Conservation (phyloP, 139 green algal genomes). For the Chlorella sp. region DNA sequence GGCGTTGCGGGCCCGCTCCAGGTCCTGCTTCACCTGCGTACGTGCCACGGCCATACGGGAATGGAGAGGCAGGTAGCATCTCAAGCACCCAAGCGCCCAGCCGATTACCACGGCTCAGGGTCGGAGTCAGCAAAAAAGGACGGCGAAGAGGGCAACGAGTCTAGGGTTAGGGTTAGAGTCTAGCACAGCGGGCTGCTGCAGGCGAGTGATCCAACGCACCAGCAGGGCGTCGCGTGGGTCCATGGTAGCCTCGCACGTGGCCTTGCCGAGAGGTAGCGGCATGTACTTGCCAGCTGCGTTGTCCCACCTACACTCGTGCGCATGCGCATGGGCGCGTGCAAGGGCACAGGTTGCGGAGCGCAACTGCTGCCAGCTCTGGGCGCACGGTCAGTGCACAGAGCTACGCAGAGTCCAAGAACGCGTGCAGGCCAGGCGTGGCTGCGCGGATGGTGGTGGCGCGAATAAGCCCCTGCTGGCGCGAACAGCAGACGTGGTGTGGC, state of each 20-base stretch:
- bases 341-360: no score
- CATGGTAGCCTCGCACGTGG: constrained; percentile 50
- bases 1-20: constrained; percentile 42
- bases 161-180: no score
- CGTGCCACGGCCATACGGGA: not conserved
- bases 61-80: not conserved
- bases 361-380: not conserved
- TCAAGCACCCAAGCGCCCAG: not conserved
- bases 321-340: no score
- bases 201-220: not conserved
- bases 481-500: no score
- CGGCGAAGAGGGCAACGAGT: no score
- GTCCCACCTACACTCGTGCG: constrained; percentile 18
- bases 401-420: no score
- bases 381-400: not conserved
- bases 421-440: no score
- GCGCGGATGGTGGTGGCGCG: no score
- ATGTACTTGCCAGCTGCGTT: constrained; percentile 29
- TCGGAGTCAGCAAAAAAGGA: no score
- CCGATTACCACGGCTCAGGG: not conserved
- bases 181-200: not conserved
- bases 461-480: no score
- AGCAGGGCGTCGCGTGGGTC: constrained; percentile 54
- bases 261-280: constrained; percentile 57
- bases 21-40: constrained; percentile 50